phyloP scores from a whole-genome alignment of 345 rosid genomes.

The Camelina sativa region DNA sequence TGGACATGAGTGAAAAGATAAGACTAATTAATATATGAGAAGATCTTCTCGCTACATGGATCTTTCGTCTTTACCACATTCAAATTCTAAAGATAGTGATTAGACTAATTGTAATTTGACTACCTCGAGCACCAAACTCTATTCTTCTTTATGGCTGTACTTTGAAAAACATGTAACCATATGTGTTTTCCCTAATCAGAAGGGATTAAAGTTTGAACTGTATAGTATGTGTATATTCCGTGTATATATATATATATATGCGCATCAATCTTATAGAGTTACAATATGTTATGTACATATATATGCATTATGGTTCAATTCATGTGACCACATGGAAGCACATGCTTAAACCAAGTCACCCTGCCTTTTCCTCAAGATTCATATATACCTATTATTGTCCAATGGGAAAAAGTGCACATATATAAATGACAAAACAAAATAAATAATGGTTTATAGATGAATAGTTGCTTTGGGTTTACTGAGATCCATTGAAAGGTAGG shows the following conservation, averaged over 20 bases:
- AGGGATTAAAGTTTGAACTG: conserved; percentile 16
- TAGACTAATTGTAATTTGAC: conserved; percentile 13
- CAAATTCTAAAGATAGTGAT: neutral
- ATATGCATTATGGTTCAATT: conserved; percentile 33
- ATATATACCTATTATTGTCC: conserved; percentile 36
- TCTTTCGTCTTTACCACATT: neutral
- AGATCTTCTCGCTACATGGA: neutral
- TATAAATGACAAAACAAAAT: neutral
- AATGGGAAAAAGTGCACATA: conserved; percentile 17
- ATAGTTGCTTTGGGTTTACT: conserved; percentile 30
- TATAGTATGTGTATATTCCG: neutral
- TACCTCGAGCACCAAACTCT: conserved; percentile 43
- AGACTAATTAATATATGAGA: neutral
- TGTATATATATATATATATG: neutral
- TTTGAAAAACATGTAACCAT: conserved; percentile 10
- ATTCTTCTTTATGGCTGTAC: conserved; percentile 13
- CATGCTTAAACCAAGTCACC: conserved; percentile 34
- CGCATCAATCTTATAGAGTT: conserved; percentile 12
- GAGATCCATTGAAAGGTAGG: conserved; percentile 32
- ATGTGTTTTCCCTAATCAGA: neutral
- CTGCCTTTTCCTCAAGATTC: conserved; percentile 22
- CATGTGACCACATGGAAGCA: conserved; percentile 50
- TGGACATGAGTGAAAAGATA: neutral
- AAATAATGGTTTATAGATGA: conserved; percentile 12
- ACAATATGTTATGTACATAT: conserved; percentile 13